phyloP scores from a whole-genome alignment of 495 filamentous ascomycete genomes.

The Aspergillus bertholletiae region DNA sequence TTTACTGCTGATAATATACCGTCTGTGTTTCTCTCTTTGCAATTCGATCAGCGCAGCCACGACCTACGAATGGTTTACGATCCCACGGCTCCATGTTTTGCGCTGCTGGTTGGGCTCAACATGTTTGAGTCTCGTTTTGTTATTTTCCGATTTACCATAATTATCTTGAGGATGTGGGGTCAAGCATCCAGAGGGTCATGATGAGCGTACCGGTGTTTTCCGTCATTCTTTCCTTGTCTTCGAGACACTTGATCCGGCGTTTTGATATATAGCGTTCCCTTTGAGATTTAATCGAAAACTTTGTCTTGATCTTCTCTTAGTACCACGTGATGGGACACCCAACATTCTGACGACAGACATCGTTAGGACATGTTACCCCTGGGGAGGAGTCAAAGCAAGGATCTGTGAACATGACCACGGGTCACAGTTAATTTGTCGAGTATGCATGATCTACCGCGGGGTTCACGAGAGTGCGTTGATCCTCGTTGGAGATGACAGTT shows the following conservation, averaged over 20 bases:
- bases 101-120: neutral
- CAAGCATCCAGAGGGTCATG: neutral
- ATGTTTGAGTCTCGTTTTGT: neutral
- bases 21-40: neutral
- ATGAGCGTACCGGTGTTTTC: neutral
- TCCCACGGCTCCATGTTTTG: slow-evolving; percentile 2
- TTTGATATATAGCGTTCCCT: neutral
- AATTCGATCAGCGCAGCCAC: neutral
- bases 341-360: too few relatives aligned
- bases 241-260: neutral
- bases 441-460: neutral
- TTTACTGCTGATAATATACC: neutral
- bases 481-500: neutral
- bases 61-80: neutral
- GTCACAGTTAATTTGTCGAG: neutral
- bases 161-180: neutral
- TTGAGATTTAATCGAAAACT: neutral
- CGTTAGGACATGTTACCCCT: too few relatives aligned
- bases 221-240: neutral
- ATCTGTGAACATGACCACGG: neutral
- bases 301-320: neutral
- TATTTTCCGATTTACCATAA: neutral
- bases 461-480: neutral
- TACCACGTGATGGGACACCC: too few relatives aligned
- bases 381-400: too few relatives aligned